phyloP scores from a whole-genome alignment of 345 rosid species.

The Leavenworthia alabamica region DNA sequence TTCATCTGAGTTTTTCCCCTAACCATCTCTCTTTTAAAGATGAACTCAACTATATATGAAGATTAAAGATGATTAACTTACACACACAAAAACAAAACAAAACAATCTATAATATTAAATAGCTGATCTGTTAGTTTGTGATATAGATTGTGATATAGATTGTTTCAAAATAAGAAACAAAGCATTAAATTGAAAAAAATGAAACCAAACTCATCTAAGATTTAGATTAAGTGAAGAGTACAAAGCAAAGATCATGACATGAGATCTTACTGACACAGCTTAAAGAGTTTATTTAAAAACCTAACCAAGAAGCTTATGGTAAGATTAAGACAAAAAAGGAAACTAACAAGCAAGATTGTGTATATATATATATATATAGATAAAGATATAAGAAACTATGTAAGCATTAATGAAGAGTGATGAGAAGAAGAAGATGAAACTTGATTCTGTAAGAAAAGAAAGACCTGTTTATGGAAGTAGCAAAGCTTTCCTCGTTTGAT shows the following conservation, averaged over 20 bases:
- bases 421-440: slow-evolving; percentile 17
- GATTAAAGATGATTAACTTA: slow-evolving; percentile 5
- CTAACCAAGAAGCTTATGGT: slow-evolving; percentile 15
- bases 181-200: slow-evolving; percentile 5
- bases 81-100: slow-evolving; percentile 22
- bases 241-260: background rate
- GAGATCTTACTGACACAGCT: slow-evolving; percentile 16
- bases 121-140: slow-evolving; percentile 12
- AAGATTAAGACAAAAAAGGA: background rate
- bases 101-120: background rate
- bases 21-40: no score
- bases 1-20: slow-evolving; percentile 74
- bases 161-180: slow-evolving; percentile 6
- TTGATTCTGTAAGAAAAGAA: slow-evolving; percentile 32
- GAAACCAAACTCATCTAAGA: slow-evolving; percentile 7
- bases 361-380: background rate
- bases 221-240: no score
- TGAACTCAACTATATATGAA: no score
- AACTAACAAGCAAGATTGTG: background rate
- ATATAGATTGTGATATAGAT: slow-evolving; percentile 16
- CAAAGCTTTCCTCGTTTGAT: slow-evolving; percentile 31
- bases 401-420: background rate
- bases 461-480: slow-evolving; percentile 27
- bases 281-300: slow-evolving; percentile 24
- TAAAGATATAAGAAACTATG: background rate